These are phyloP conservation scores for Lippia alba DNA, from an alignment of 305 asterid genomes.

Conservation along the genomic window DNA sequence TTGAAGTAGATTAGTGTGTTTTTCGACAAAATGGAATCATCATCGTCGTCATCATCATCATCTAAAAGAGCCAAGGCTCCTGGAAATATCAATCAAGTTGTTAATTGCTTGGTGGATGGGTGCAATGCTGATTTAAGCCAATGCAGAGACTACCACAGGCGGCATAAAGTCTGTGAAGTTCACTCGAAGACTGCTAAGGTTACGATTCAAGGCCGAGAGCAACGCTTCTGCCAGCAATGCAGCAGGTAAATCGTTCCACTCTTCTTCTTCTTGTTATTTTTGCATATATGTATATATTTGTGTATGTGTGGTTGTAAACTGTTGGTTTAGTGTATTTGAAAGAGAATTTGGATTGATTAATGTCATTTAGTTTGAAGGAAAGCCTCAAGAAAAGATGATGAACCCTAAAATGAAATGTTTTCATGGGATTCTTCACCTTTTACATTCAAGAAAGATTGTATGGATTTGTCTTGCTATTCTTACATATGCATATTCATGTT, in stretches of 20 bases:
- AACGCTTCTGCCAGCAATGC: conserved; percentile 93
- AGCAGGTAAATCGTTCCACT: conserved; percentile 58
- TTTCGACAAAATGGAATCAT: conserved; percentile 55
- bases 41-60: conserved; percentile 52
- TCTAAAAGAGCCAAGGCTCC: conserved; percentile 79
- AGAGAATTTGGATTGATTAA: too few species aligned
- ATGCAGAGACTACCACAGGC: conserved; percentile 87
- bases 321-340: not conserved
- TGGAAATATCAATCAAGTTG: conserved; percentile 52
- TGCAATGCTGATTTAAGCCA: conserved; percentile 78
- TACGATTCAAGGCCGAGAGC: conserved; percentile 70
- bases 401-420: not conserved
- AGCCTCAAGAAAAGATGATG: not conserved
- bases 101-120: conserved; percentile 83
- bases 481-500: not conserved
- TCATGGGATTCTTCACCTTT: conserved; percentile 4
- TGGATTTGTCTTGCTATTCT: not conserved
- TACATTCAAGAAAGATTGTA: too few species aligned
- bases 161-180: conserved; percentile 83
- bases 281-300: too few species aligned
- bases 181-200: conserved; percentile 86
- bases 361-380: not conserved
- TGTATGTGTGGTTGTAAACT: too few species aligned
- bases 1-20: not conserved
- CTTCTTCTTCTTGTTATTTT: not conserved